phyloP scores from a whole-genome alignment of 2,329 filamentous ascomycete genomes.

The Rhynchosporium agropyri region DNA sequence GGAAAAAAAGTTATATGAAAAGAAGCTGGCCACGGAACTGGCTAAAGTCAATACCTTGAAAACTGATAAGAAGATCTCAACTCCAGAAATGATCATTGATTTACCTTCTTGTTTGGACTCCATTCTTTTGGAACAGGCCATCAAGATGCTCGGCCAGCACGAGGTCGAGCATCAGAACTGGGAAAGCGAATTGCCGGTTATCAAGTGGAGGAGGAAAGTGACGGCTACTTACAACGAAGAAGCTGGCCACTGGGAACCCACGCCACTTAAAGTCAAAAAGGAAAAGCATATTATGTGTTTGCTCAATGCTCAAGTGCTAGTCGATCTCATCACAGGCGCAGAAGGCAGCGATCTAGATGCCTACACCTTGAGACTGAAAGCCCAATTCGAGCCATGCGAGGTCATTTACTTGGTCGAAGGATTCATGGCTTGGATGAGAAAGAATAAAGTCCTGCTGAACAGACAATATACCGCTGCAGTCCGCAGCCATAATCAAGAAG shows the following conservation, averaged over 20 bases:
- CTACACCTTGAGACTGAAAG: slow-evolving; percentile 60
- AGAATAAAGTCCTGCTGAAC: slow-evolving; percentile 68
- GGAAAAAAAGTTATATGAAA: slow-evolving; percentile 64
- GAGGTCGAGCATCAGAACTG: slow-evolving; percentile 51
- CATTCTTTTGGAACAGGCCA: slow-evolving; percentile 50
- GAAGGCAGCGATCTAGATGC: slow-evolving; percentile 56
- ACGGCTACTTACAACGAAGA: slow-evolving; percentile 51
- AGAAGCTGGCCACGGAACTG: slow-evolving; percentile 65
- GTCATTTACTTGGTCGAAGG: slow-evolving; percentile 76
- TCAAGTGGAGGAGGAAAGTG: slow-evolving; percentile 58
- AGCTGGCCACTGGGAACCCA: slow-evolving; percentile 53
- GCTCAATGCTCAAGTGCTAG: slow-evolving; percentile 66
- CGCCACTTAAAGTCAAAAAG: slow-evolving; percentile 45
- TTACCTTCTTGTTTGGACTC: slow-evolving; percentile 60
- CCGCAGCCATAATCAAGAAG: slow-evolving; percentile 49
- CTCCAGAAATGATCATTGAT: slow-evolving; percentile 77
- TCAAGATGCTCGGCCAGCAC: slow-evolving; percentile 54
- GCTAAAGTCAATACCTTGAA: slow-evolving; percentile 74
- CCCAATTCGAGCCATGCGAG: slow-evolving; percentile 54
- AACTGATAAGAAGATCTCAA: slow-evolving; percentile 72
- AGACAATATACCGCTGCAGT: slow-evolving; percentile 69
- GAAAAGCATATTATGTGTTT: slow-evolving; percentile 59
- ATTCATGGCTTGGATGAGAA: slow-evolving; percentile 65
- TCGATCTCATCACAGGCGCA: slow-evolving; percentile 55
- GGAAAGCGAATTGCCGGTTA: slow-evolving; percentile 50